phyloP scores from a whole-genome alignment of 306 rosid species.

The Sicyos edulis region DNA sequence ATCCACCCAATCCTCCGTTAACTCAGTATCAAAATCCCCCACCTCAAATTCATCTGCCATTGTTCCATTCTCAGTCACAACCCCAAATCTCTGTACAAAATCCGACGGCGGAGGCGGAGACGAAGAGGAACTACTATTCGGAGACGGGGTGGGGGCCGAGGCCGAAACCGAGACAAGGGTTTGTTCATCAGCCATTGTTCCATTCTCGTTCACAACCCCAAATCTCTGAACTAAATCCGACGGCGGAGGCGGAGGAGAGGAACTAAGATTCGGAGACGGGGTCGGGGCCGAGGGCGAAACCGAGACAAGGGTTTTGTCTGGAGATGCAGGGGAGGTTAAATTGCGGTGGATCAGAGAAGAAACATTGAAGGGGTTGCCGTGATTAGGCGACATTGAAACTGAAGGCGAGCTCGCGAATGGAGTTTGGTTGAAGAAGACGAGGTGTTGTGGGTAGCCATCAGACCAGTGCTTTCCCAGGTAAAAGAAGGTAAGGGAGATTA shows the following conservation, averaged over 20 bases:
- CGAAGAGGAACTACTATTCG: background rate
- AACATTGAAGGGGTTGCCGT: constrained; percentile 37
- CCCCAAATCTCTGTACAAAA: constrained; percentile 48
- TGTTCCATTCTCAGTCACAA: constrained; percentile 67
- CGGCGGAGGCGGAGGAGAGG: constrained; percentile 9
- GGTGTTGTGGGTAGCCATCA: constrained; percentile 60
- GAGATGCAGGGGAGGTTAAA: constrained; percentile 16
- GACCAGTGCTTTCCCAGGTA: constrained; percentile 77
- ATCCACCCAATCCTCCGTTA: constrained; percentile 28
- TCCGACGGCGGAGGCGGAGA: constrained; percentile 20
- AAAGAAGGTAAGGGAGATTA: constrained; percentile 51
- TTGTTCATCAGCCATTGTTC: constrained; percentile 26
- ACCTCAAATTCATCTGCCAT: constrained; percentile 39
- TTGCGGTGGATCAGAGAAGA: constrained; percentile 36
- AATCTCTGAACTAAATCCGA: constrained; percentile 33
- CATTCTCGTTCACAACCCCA: constrained; percentile 75
- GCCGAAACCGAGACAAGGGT: background rate
- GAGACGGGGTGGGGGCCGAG: constrained; percentile 8
- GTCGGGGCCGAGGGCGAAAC: background rate
- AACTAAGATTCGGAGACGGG: background rate
- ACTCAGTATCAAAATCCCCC: constrained; percentile 55
- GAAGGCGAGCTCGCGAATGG: constrained; percentile 27
- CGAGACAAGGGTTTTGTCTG: constrained; percentile 21
- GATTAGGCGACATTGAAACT: constrained; percentile 60
- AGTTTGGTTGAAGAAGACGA: constrained; percentile 51